Percentiles rank a stretch among this genome's conserved stretches.
These are phyloP conservation scores for Ajuga chamaepitys DNA, from an alignment of 257 asterid species.

Conservation along the genomic window DNA sequence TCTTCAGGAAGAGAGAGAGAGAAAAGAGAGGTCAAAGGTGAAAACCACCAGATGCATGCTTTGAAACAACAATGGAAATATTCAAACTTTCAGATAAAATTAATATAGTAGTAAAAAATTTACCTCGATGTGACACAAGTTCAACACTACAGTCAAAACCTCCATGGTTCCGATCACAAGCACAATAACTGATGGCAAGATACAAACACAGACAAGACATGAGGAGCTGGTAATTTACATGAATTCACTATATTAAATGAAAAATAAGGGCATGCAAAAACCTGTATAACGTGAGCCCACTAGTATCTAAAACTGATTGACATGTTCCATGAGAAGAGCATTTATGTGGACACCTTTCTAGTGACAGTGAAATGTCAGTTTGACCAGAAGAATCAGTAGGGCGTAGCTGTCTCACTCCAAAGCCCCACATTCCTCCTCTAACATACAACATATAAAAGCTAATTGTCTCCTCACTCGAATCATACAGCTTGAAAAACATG, in stretches of 20 bases:
- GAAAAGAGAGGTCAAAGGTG: too few relatives aligned
- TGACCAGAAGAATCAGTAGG: conserved; percentile 23
- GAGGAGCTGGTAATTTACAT: neutral
- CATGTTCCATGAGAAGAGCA: conserved; percentile 86
- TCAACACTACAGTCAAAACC: conserved; percentile 91
- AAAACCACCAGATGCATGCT: too few relatives aligned
- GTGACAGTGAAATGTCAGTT: conserved; percentile 55
- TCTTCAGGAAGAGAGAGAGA: too few relatives aligned
- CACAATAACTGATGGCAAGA: conserved; percentile 57
- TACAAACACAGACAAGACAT: conserved; percentile 6
- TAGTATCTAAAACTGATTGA: conserved; percentile 50
- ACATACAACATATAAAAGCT: conserved; percentile 67
- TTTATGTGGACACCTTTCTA: conserved; percentile 81
- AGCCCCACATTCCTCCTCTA: conserved; percentile 79
- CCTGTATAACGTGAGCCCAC: conserved; percentile 85
- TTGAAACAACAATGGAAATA: neutral
- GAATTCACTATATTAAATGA: neutral
- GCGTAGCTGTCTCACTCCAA: conserved; percentile 64
- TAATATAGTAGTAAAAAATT: too few relatives aligned
- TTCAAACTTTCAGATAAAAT: neutral
- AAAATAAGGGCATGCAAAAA: conserved; percentile 12
- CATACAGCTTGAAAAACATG: conserved; percentile 79
- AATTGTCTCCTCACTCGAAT: conserved; percentile 45
- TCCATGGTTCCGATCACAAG: conserved; percentile 83
- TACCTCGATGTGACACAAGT: conserved; percentile 78